These are phyloP conservation scores for Saturnispora zaruensis DNA, from an alignment of 805 yeast species.

Conservation along the genomic window DNA sequence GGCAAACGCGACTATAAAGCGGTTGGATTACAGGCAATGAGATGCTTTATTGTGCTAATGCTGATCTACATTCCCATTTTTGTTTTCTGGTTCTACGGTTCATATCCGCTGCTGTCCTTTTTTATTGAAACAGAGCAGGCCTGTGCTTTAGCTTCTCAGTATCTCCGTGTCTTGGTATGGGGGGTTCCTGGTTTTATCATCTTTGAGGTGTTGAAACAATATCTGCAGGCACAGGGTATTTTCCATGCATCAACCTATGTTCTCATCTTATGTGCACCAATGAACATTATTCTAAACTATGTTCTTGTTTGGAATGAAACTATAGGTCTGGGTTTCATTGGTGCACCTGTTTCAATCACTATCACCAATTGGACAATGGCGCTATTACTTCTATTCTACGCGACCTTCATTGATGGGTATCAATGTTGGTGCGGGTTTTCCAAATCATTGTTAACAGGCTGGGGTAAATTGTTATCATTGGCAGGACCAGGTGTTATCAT, in stretches of 20 bases:
- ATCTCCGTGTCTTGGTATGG: constrained; percentile 37
- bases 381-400: constrained; percentile 32
- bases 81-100: constrained; percentile 34
- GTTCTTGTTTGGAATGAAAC: constrained; percentile 35
- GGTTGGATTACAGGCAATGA: constrained; percentile 44
- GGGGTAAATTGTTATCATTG: constrained; percentile 36
- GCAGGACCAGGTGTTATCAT: constrained; percentile 50
- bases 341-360: constrained; percentile 53
- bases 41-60: constrained; percentile 40
- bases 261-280: constrained; percentile 45
- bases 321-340: constrained; percentile 46
- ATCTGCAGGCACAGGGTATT: constrained; percentile 50
- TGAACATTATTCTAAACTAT: constrained; percentile 40
- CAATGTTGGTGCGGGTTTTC: constrained; percentile 47
- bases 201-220: constrained; percentile 49
- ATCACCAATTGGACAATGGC: constrained; percentile 53
- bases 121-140: constrained; percentile 40
- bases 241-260: constrained; percentile 49
- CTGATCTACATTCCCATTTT: constrained; percentile 32
- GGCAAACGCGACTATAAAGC: constrained; percentile 43
- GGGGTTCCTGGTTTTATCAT: constrained; percentile 51
- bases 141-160: constrained; percentile 40
- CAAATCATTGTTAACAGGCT: constrained; percentile 34
- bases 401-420: constrained; percentile 37
- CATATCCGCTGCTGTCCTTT: constrained; percentile 24